phyloP scores from a whole-genome alignment of 371 early-diverging fungal genomes.

The Phascolomyces articulosus region DNA sequence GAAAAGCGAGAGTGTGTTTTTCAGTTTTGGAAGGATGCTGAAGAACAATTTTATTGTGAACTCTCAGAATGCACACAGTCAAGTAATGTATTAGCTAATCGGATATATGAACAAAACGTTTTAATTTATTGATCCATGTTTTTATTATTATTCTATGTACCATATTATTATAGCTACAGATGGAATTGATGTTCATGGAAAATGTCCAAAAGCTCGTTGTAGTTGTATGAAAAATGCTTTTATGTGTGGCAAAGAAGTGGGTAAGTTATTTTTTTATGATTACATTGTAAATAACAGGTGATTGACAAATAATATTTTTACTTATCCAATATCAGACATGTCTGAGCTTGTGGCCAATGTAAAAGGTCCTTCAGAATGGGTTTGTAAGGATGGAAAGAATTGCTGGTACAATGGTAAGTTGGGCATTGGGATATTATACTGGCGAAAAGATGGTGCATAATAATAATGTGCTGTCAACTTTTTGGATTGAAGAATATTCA shows the following conservation, averaged over 20 bases:
- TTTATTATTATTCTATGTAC: too few relatives aligned
- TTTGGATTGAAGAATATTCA: conserved; percentile 45
- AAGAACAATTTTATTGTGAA: conserved; percentile 63
- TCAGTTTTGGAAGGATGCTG: conserved; percentile 61
- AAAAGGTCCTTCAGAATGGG: conserved; percentile 52
- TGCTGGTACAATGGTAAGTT: conserved; percentile 61
- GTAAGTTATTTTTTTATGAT: conserved; percentile 11
- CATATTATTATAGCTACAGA: not conserved
- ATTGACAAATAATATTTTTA: too few relatives aligned
- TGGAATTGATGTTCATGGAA: conserved; percentile 44
- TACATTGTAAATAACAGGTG: not conserved
- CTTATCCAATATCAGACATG: conserved; percentile 33
- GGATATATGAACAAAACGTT: too few relatives aligned
- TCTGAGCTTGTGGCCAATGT: conserved; percentile 49
- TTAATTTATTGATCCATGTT: too few relatives aligned
- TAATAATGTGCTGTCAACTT: not conserved
- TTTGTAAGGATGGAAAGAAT: conserved; percentile 54
- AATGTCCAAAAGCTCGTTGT: conserved; percentile 52
- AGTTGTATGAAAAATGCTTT: conserved; percentile 57
- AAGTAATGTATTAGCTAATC: conserved; percentile 22
- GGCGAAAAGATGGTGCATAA: conserved; percentile 1
- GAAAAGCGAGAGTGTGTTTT: conserved; percentile 39
- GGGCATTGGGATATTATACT: too few relatives aligned
- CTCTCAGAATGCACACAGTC: conserved; percentile 54
- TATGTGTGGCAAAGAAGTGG: conserved; percentile 67